A percentile compares a stretch with the other conserved stretches of the same genome.
Conservation (phyloP, 2,329 filamentous ascomycete species). For the Ophiocordyceps unilateralis region DNA sequence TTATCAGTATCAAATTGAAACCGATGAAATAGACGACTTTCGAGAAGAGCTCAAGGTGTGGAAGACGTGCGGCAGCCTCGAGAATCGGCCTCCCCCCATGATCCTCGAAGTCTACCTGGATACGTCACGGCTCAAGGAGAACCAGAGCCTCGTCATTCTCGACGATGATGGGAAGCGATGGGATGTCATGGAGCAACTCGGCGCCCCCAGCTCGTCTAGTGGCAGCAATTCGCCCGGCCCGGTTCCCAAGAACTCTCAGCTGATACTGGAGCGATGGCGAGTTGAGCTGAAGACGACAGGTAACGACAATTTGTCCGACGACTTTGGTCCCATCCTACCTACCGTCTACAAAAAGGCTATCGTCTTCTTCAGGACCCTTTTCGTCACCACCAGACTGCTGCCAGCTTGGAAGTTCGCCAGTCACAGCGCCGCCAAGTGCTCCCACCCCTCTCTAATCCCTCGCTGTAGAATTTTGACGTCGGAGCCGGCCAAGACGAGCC, state of each 20-base stretch:
- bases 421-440: conserved; percentile 54
- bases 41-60: conserved; percentile 64
- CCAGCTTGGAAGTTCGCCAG: conserved; percentile 74
- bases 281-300: conserved; percentile 49
- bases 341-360: conserved; percentile 96
- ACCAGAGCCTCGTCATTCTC: conserved; percentile 71
- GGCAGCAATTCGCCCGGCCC: conserved; percentile 24
- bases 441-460: conserved; percentile 50
- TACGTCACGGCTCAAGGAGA: conserved; percentile 58
- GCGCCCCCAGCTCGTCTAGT: conserved; percentile 38
- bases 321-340: conserved; percentile 50
- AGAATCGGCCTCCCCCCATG: conserved; percentile 64
- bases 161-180: conserved; percentile 84
- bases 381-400: conserved; percentile 62
- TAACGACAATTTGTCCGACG: conserved; percentile 31
- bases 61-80: conserved; percentile 62
- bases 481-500: conserved; percentile 32
- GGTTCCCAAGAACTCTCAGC: conserved; percentile 41
- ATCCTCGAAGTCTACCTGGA: conserved; percentile 86
- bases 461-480: conserved; percentile 64
- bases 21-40: conserved; percentile 83
- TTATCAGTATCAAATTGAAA: conserved; percentile 84
- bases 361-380: conserved; percentile 81
- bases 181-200: conserved; percentile 76
- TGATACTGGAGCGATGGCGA: conserved; percentile 82